phyloP scores from a whole-genome alignment of 805 yeast genomes.

The Gaillardinia entomophila region DNA sequence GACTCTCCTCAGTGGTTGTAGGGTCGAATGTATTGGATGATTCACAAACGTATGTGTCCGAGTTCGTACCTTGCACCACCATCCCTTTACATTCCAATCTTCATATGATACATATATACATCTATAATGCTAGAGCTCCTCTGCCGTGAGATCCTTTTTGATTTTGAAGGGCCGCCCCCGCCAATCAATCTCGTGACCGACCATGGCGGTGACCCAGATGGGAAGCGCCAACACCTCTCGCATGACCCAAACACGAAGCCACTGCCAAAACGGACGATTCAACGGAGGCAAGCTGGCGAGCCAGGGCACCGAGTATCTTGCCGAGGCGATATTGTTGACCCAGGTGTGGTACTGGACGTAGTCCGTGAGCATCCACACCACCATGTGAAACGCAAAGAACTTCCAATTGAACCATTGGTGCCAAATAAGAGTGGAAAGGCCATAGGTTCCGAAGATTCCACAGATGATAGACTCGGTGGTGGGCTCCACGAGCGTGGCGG shows the following conservation, averaged over 20 bases:
- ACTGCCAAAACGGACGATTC: conserved; percentile 11
- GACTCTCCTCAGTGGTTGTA: too few relatives aligned
- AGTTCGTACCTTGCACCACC: too few relatives aligned
- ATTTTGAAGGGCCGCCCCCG: conserved; percentile 72
- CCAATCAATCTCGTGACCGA: conserved; percentile 74
- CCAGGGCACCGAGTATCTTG: conserved; percentile 6
- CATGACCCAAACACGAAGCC: conserved; percentile 49
- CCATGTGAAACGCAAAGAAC: conserved; percentile 48
- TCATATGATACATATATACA: too few relatives aligned
- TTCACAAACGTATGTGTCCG: too few relatives aligned
- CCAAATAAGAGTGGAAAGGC: conserved; percentile 42
- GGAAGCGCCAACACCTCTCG: conserved; percentile 78
- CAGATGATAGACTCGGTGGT: conserved; percentile 71
- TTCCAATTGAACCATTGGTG: conserved; percentile 21
- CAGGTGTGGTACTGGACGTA: conserved; percentile 50
- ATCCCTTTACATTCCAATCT: too few relatives aligned
- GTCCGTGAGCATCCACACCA: conserved; percentile 62
- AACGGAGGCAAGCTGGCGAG: conserved; percentile 11
- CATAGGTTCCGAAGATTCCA: conserved; percentile 62
- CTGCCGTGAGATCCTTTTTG: conserved; percentile 71
- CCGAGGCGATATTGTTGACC: conserved; percentile 16
- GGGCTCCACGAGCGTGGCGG: conserved; percentile 82
- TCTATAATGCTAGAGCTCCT: conserved; percentile 44
- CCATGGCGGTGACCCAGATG: conserved; percentile 76
- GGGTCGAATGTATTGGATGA: too few relatives aligned